Percentiles rank a stretch among this genome's conserved stretches.
phyloP scores from a whole-genome alignment of 1,284 basidiomycete genomes.

The Moniliophthora roreri region DNA sequence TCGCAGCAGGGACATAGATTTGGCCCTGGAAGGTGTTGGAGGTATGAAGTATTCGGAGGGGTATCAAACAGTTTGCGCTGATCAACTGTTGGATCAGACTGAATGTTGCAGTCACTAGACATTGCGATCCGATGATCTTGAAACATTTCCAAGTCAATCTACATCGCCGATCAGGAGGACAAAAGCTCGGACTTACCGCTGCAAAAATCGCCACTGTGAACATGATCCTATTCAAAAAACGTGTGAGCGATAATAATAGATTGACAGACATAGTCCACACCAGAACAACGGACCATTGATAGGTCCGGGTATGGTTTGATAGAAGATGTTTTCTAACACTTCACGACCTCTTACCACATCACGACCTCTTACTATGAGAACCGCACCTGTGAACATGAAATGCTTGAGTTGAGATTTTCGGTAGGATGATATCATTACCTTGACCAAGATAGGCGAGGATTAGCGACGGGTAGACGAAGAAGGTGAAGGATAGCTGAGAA shows the following conservation, averaged over 20 bases:
- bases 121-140: slow-evolving; percentile 60
- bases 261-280: slow-evolving; percentile 23
- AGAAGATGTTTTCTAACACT: slow-evolving; percentile 60
- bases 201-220: slow-evolving; percentile 64
- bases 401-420: background rate
- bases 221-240: slow-evolving; percentile 44
- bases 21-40: slow-evolving; percentile 62
- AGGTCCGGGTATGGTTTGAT: slow-evolving; percentile 59
- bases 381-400: slow-evolving; percentile 42
- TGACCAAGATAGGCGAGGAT: slow-evolving; percentile 69
- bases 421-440: background rate
- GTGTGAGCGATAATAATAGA: background rate
- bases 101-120: slow-evolving; percentile 71
- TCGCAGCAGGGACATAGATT: slow-evolving; percentile 61
- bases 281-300: slow-evolving; percentile 55
- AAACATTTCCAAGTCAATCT: background rate
- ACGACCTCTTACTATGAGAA: slow-evolving; percentile 53
- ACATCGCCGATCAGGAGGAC: slow-evolving; percentile 3
- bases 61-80: slow-evolving; percentile 57
- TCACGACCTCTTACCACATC: no score
- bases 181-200: slow-evolving; percentile 36
- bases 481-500: slow-evolving; percentile 47
- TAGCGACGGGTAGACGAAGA: slow-evolving; percentile 61
- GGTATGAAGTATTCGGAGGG: slow-evolving; percentile 59
- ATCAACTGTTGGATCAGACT: slow-evolving; percentile 64